Conservation (phyloP, 2,329 filamentous ascomycete genomes). For the Epichloe gansuensis region DNA sequence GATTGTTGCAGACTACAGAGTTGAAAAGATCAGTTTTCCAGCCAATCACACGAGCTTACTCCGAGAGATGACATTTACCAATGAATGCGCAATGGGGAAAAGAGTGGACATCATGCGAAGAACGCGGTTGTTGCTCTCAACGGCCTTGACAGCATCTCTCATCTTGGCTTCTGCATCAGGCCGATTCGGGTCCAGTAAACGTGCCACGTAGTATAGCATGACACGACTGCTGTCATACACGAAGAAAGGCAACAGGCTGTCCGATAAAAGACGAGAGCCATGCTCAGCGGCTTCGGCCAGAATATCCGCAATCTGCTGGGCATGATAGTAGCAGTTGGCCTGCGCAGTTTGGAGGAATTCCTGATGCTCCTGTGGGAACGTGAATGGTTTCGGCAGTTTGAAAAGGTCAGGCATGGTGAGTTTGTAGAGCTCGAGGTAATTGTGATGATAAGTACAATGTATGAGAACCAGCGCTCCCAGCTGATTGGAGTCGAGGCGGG, state of each 20-base stretch:
- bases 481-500: constrained; percentile 33
- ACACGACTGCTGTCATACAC: constrained; percentile 34
- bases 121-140: constrained; percentile 28
- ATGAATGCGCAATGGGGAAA: constrained; percentile 27
- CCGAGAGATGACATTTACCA: constrained; percentile 17
- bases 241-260: constrained; percentile 33
- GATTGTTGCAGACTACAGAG: constrained; percentile 22
- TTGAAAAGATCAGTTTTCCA: neutral
- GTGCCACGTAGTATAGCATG: constrained; percentile 35
- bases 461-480: constrained; percentile 31
- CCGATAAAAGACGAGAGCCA: constrained; percentile 28
- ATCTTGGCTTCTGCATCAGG: constrained; percentile 24
- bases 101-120: constrained; percentile 25
- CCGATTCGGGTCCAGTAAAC: constrained; percentile 25
- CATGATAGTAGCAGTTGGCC: constrained; percentile 26
- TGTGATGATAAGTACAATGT: constrained; percentile 35
- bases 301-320: constrained; percentile 25
- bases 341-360: constrained; percentile 25
- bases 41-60: neutral
- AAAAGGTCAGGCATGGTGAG: constrained; percentile 34
- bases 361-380: constrained; percentile 25
- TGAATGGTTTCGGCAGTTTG: constrained; percentile 28
- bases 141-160: constrained; percentile 25
- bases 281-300: constrained; percentile 28
- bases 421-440: constrained; percentile 32